Conservation (phyloP, 176 grass and related monocot genomes). For the Cymbopogon citratus region DNA sequence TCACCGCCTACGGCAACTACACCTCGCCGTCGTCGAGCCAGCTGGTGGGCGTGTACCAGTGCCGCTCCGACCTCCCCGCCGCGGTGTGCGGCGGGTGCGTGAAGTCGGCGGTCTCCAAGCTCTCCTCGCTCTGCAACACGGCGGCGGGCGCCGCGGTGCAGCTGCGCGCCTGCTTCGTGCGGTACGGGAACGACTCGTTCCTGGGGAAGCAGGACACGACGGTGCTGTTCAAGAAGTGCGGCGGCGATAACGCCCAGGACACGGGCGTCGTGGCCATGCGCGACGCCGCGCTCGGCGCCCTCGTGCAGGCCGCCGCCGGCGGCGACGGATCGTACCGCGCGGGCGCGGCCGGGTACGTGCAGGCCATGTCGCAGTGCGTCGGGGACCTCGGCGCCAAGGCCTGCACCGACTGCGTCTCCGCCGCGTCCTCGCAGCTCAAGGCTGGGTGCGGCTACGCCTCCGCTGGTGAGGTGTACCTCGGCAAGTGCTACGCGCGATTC, state of each 20-base stretch:
- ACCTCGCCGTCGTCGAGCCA: slow-evolving; percentile 27
- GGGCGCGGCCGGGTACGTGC: slow-evolving; percentile 63
- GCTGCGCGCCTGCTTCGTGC: slow-evolving; percentile 86
- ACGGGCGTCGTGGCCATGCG: slow-evolving; percentile 46
- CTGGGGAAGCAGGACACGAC: slow-evolving; percentile 58
- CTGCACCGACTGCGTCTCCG: slow-evolving; percentile 72
- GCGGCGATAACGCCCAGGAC: slow-evolving; percentile 32
- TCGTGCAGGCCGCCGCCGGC: slow-evolving; percentile 34
- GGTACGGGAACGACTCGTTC: slow-evolving; percentile 91
- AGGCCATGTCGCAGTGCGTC: slow-evolving; percentile 90
- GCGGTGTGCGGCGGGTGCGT: slow-evolving; percentile 60
- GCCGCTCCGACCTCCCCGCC: slow-evolving; percentile 63
- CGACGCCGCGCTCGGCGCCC: slow-evolving; percentile 56
- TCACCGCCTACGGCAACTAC: slow-evolving; percentile 46
- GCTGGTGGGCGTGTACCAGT: slow-evolving; percentile 64
- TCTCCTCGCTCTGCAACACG: slow-evolving; percentile 55
- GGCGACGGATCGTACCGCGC: slow-evolving; percentile 37
- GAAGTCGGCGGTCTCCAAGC: slow-evolving; percentile 41
- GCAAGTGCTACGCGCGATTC: slow-evolving; percentile 88
- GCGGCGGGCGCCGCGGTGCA: slow-evolving; percentile 57
- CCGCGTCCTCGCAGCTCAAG: slow-evolving; percentile 57
- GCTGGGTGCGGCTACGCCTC: slow-evolving; percentile 46
- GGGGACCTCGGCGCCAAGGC: slow-evolving; percentile 61
- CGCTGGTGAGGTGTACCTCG: slow-evolving; percentile 77
- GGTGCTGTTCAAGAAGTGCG: slow-evolving; percentile 80